Evolutionary conservation across 495 filamentous ascomycete species (phyloP).

Genomic region (Penicillium mononematosum): DNA sequence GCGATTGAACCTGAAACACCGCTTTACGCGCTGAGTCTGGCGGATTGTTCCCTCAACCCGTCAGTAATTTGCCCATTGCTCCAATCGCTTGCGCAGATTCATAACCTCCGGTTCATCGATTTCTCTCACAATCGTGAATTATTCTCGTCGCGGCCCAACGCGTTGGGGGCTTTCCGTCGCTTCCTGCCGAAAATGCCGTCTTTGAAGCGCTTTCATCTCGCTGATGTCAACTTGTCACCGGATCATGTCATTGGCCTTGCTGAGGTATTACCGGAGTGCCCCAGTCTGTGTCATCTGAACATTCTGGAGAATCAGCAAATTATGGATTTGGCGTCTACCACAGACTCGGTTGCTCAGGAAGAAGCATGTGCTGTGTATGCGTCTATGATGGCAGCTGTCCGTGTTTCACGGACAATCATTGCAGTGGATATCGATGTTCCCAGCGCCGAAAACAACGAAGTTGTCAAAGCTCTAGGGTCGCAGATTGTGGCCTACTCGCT

Average conservation of each 20-base stretch:
- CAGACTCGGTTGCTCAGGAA: slow-evolving; percentile 71
- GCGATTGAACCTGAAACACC: slow-evolving; percentile 60
- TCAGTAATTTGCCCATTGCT: slow-evolving; percentile 71
- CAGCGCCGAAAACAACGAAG: slow-evolving; percentile 69
- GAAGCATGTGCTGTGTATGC: slow-evolving; percentile 94
- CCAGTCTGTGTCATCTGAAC: slow-evolving; percentile 81
- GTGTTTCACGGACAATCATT: slow-evolving; percentile 78
- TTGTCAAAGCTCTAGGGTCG: slow-evolving; percentile 89
- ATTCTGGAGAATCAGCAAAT: slow-evolving; percentile 81
- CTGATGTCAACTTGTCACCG: slow-evolving; percentile 79
- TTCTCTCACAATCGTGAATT: slow-evolving; percentile 83
- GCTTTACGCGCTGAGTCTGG: slow-evolving; percentile 80
- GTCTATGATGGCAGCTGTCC: slow-evolving; percentile 83
- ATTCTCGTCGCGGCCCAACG: slow-evolving; percentile 71
- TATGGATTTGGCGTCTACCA: slow-evolving; percentile 63
- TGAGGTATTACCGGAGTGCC: slow-evolving; percentile 83
- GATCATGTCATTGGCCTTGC: slow-evolving; percentile 87
- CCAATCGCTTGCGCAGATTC: slow-evolving; percentile 67
- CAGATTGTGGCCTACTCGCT: slow-evolving; percentile 93
- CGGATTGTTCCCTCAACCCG: slow-evolving; percentile 79
- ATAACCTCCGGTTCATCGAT: slow-evolving; percentile 84
- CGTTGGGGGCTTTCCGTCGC: slow-evolving; percentile 71
- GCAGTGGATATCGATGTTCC: slow-evolving; percentile 92
- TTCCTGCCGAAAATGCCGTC: slow-evolving; percentile 79
- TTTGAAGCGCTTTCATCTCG: slow-evolving; percentile 83